Evolutionary conservation across 2,329 filamentous ascomycete genomes (phyloP).

Genomic region (Aciculosporium take): DNA sequence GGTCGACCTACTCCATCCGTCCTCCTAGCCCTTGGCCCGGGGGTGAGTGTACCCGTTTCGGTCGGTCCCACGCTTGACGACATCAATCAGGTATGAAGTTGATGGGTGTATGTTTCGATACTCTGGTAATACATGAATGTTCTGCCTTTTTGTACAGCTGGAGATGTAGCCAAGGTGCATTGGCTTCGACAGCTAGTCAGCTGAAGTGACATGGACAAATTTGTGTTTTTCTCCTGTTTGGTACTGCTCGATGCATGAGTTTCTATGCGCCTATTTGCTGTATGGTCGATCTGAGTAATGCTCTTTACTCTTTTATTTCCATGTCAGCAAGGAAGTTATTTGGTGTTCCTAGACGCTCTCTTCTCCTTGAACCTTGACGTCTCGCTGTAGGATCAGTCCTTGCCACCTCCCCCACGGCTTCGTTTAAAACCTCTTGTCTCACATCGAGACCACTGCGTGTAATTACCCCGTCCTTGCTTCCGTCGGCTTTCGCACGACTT

Average conservation of each 20-base stretch:
- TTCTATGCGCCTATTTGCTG: neutral
- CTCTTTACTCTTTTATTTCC: neutral
- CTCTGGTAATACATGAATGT: neutral
- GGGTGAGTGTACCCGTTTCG: conserved; percentile 1
- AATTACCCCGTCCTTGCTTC: conserved; percentile 3
- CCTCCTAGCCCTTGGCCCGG: conserved; percentile 1
- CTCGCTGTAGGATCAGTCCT: neutral
- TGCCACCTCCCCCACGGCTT: neutral
- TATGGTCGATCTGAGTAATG: neutral
- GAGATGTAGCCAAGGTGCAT: neutral
- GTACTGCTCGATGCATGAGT: conserved; percentile 2
- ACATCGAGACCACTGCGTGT: neutral
- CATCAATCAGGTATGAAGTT: conserved; percentile 1
- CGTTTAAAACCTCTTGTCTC: neutral
- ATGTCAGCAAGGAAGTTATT: neutral
- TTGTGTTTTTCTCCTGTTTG: neutral
- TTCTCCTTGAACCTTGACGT: neutral
- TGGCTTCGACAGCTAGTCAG: neutral
- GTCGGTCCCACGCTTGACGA: conserved; percentile 3
- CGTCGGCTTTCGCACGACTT: neutral
- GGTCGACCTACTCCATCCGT: conserved; percentile 2
- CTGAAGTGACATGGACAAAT: neutral
- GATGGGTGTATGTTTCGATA: neutral
- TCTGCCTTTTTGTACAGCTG: neutral
- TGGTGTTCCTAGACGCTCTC: neutral